Conservation (phyloP, 148 eudicot genomes). For the Nepenthes mirabilis region DNA sequence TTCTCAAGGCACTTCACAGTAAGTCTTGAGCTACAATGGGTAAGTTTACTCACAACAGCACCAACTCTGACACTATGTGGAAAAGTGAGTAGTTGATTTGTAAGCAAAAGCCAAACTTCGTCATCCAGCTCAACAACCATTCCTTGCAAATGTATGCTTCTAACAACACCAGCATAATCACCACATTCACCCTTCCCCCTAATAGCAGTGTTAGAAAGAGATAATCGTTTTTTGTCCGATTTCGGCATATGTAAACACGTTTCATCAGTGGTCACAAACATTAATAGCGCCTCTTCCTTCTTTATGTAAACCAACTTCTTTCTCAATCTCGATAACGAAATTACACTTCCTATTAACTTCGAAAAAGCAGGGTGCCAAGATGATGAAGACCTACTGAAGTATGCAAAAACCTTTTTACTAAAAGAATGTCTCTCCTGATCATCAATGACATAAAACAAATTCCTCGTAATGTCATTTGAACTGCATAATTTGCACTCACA, state of each 20-base stretch:
- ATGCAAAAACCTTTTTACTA: constrained; percentile 24
- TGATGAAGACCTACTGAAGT: constrained; percentile 42
- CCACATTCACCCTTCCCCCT: constrained; percentile 46
- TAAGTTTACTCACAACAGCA: constrained; percentile 50
- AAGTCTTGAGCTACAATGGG: constrained; percentile 1
- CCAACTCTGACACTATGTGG: constrained; percentile 74
- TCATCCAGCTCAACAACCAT: constrained; percentile 73
- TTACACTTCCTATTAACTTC: constrained; percentile 33
- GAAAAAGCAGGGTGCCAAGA: constrained; percentile 54
- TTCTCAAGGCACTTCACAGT: neutral
- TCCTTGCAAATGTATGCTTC: constrained; percentile 59
- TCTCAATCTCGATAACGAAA: constrained; percentile 37
- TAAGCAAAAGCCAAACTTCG: constrained; percentile 60
- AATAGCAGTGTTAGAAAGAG: constrained; percentile 5
- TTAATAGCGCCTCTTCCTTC: constrained; percentile 41
- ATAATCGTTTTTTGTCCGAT: constrained; percentile 4
- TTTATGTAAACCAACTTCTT: constrained; percentile 63
- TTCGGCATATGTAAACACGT: constrained; percentile 19
- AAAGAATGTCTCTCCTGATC: constrained; percentile 21
- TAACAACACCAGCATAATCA: constrained; percentile 57
- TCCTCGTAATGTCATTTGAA: constrained; percentile 6
- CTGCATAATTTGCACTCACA: constrained; percentile 49
- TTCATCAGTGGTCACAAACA: constrained; percentile 41
- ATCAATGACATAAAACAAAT: constrained; percentile 1
- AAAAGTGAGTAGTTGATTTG: constrained; percentile 35